Conservation (phyloP, 768 basidiomycete genomes). For the Hydnum rufescens region DNA sequence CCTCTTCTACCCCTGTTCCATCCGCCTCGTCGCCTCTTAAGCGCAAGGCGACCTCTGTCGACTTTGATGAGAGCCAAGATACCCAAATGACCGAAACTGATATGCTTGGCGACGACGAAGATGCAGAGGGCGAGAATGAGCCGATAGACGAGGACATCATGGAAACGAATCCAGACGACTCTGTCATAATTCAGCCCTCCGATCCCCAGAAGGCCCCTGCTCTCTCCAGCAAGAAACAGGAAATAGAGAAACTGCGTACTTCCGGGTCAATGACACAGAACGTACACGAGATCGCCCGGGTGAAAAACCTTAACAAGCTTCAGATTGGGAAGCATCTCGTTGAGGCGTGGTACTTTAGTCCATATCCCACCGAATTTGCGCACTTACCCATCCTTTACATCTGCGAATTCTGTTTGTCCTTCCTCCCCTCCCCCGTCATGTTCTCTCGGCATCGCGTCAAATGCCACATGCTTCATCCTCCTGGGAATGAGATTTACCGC, state of each 20-base stretch:
- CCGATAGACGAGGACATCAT: slow-evolving; percentile 7
- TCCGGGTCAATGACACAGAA: slow-evolving; percentile 99
- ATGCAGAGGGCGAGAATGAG: slow-evolving; percentile 39
- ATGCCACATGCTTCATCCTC: slow-evolving; percentile 82
- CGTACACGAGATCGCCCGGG: slow-evolving; percentile 90
- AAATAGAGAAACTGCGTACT: slow-evolving; percentile 94
- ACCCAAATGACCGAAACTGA: slow-evolving; percentile 5
- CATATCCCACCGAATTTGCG: slow-evolving; percentile 96
- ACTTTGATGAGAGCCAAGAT: slow-evolving; percentile 30
- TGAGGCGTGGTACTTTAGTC: slow-evolving; percentile 99
- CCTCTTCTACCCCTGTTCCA: slow-evolving; percentile 27
- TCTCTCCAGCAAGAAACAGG: slow-evolving; percentile 88
- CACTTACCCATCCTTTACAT: slow-evolving; percentile 89
- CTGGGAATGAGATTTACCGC: slow-evolving; percentile 98
- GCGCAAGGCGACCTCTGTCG: slow-evolving; percentile 30
- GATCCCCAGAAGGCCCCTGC: slow-evolving; percentile 31
- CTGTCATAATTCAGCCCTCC: slow-evolving; percentile 22
- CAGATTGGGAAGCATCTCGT: slow-evolving; percentile 95
- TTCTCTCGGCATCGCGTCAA: slow-evolving; percentile 77
- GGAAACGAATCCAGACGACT: slow-evolving; percentile 37
- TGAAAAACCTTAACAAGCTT: slow-evolving; percentile 92
- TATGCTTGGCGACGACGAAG: slow-evolving; percentile 33
- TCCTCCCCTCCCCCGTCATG: slow-evolving; percentile 81
- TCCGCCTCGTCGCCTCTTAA: slow-evolving; percentile 44
- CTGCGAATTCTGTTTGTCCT: slow-evolving; percentile 95